phyloP scores from a whole-genome alignment of 768 basidiomycete species.

The Calocera viscosa region DNA sequence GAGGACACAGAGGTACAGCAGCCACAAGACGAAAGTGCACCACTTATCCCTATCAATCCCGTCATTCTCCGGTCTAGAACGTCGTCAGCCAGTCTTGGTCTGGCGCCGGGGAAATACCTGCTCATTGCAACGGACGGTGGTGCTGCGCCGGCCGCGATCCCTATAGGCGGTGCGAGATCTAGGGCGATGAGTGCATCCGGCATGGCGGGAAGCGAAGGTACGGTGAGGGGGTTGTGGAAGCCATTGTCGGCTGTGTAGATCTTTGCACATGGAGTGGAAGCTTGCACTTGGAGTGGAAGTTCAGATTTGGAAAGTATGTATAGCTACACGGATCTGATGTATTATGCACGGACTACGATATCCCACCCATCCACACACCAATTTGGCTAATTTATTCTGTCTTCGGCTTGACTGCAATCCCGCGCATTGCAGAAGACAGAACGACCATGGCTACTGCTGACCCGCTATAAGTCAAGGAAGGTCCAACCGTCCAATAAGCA shows the following conservation, averaged over 20 bases:
- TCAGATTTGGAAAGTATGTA: not conserved
- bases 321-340: not conserved
- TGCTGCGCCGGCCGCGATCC: not conserved
- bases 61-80: not conserved
- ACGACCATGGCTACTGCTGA: conserved; percentile 54
- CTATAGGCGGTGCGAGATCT: not conserved
- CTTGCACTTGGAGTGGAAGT: not conserved
- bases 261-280: not conserved
- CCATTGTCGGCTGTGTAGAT: not conserved
- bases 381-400: conserved; percentile 6
- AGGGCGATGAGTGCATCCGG: not conserved
- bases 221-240: not conserved
- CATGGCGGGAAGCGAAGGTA: not conserved
- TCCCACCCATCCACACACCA: not conserved
- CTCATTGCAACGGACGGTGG: not conserved
- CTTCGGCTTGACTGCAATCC: conserved; percentile 5
- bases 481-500: conserved; percentile 71
- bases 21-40: not conserved
- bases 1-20: not conserved
- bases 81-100: not conserved
- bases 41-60: not conserved
- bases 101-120: not conserved
- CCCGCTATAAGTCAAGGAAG: conserved; percentile 56
- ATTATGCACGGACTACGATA: not conserved
- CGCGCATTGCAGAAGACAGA: conserved; percentile 43